A percentile compares a stretch with the other conserved stretches of the same genome.
Evolutionary conservation across 2,329 filamentous ascomycete genomes (phyloP).

Genomic region (Cyclaneusma minus): DNA sequence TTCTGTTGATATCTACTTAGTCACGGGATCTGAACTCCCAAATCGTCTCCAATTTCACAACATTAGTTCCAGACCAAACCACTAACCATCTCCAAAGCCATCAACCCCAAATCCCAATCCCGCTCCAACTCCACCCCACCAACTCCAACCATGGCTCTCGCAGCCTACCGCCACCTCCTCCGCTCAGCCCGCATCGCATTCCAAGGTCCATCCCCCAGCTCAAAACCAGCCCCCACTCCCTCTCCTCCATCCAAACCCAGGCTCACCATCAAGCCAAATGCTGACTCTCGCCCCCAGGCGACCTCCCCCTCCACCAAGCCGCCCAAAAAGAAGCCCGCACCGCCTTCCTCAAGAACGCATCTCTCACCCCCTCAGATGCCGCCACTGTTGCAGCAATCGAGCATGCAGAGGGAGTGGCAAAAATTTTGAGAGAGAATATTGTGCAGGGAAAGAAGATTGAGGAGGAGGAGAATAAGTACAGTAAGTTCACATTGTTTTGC

Average conservation of each 20-base stretch:
- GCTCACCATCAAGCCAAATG: neutral
- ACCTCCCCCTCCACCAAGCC: slow-evolving; percentile 49
- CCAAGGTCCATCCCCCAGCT: slow-evolving; percentile 38
- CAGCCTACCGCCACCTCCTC: slow-evolving; percentile 67
- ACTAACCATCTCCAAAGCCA: no score
- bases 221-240: slow-evolving; percentile 1
- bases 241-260: slow-evolving; percentile 1
- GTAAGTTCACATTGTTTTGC: slow-evolving; percentile 29
- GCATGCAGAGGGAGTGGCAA: slow-evolving; percentile 70
- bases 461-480: slow-evolving; percentile 34
- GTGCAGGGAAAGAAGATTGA: slow-evolving; percentile 59
- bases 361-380: slow-evolving; percentile 38
- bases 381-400: slow-evolving; percentile 49
- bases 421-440: slow-evolving; percentile 66
- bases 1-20: no score
- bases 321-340: slow-evolving; percentile 58
- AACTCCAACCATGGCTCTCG: slow-evolving; percentile 42
- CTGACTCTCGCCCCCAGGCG: slow-evolving; percentile 41
- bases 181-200: slow-evolving; percentile 76
- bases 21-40: no score
- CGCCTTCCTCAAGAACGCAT: slow-evolving; percentile 55
- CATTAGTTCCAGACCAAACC: no score
- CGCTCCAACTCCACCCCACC: slow-evolving; percentile 3
- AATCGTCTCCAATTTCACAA: no score
- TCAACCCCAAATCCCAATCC: no score